Evolutionary conservation across 768 basidiomycete species (phyloP).

Genomic region (Neoboletus subvelutipes): DNA sequence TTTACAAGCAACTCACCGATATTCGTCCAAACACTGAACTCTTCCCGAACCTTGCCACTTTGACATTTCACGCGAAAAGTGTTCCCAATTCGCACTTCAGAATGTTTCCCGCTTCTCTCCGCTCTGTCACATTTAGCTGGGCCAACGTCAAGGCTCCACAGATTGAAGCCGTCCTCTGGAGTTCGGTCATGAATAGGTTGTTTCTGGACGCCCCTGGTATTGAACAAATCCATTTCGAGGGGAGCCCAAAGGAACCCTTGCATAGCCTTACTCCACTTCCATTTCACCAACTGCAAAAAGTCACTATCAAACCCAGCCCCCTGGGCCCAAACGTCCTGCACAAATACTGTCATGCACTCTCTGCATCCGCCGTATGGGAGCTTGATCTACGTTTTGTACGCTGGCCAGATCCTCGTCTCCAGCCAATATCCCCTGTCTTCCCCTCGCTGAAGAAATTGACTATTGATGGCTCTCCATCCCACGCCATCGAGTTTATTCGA

Average conservation of each 20-base stretch:
- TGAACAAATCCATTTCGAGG: conserved; percentile 25
- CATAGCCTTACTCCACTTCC: conserved; percentile 14
- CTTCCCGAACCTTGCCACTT: conserved; percentile 20
- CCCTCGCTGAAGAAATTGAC: conserved; percentile 22
- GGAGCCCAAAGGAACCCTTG: conserved; percentile 23
- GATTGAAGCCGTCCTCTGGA: conserved; percentile 21
- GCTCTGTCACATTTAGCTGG: conserved; percentile 22
- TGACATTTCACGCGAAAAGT: conserved; percentile 20
- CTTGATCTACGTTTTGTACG: conserved; percentile 25
- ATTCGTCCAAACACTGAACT: conserved; percentile 26
- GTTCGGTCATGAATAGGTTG: conserved; percentile 19
- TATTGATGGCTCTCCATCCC: conserved; percentile 20
- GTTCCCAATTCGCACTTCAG: conserved; percentile 9
- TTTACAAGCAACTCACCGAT: conserved; percentile 22
- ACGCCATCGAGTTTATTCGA: conserved; percentile 23
- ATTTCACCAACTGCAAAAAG: conserved; percentile 19
- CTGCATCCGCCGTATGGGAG: conserved; percentile 18
- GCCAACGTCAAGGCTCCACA: conserved; percentile 13
- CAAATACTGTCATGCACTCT: conserved; percentile 24
- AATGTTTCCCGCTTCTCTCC: conserved; percentile 26
- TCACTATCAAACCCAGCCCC: conserved; percentile 24
- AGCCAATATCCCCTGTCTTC: conserved; percentile 19
- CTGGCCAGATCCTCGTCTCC: conserved; percentile 23
- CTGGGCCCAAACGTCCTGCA: conserved; percentile 25
- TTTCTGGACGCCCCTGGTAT: conserved; percentile 20